Percentiles rank a stretch among this genome's conserved stretches.
Conservation (phyloP, 495 filamentous ascomycete species). For the Aspergillus homomorphus region DNA sequence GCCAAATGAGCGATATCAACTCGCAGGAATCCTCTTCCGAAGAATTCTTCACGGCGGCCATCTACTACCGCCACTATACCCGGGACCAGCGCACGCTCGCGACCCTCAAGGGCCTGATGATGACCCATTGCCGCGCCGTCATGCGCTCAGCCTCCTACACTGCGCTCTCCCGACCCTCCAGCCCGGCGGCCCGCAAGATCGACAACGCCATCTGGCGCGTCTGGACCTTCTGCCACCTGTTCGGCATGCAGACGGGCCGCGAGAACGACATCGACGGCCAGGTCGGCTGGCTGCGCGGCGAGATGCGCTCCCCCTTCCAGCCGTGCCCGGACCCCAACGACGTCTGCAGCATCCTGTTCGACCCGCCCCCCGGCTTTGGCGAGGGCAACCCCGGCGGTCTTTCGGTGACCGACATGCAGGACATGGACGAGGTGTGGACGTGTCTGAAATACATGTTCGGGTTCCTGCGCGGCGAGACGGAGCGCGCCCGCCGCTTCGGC, state of each 20-base stretch:
- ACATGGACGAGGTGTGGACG: slow-evolving; percentile 16
- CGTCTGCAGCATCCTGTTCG: slow-evolving; percentile 10
- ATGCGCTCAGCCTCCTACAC: background rate
- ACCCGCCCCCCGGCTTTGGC: slow-evolving; percentile 8
- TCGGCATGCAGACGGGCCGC: slow-evolving; percentile 10
- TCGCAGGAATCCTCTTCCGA: background rate
- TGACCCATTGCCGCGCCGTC: background rate
- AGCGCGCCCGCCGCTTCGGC: slow-evolving; percentile 4
- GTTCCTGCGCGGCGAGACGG: slow-evolving; percentile 9
- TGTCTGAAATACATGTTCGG: slow-evolving; percentile 8
- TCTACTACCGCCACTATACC: slow-evolving; percentile 11
- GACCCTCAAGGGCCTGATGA: slow-evolving; percentile 9
- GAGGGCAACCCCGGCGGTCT: slow-evolving; percentile 9
- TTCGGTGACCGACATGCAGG: slow-evolving; percentile 5
- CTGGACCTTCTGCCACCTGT: slow-evolving; percentile 15
- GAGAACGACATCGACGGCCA: slow-evolving; percentile 11
- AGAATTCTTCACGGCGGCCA: background rate
- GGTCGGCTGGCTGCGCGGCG: slow-evolving; percentile 10
- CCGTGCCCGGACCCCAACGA: slow-evolving; percentile 11
- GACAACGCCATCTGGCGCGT: slow-evolving; percentile 14
- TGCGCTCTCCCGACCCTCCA: background rate
- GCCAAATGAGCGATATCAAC: slow-evolving; percentile 8
- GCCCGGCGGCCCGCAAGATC: background rate
- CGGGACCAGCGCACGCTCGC: slow-evolving; percentile 7
- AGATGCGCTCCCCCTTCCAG: slow-evolving; percentile 1